These are phyloP conservation scores for Auriscalpium vulgare DNA, from an alignment of 768 basidiomycete genomes.

Conservation along the genomic window DNA sequence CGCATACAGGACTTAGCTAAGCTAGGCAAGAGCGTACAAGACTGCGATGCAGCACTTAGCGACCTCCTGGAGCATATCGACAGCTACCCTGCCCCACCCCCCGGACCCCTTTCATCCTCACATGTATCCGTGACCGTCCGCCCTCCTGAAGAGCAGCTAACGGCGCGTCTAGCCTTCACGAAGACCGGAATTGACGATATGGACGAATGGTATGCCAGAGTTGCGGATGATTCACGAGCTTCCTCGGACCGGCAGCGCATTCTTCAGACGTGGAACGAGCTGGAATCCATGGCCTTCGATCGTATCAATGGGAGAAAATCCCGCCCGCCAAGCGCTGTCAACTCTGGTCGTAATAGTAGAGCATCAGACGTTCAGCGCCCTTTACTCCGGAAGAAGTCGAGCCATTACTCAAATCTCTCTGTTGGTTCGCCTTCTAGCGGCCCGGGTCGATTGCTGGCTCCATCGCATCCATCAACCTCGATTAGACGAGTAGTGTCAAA, in stretches of 20 bases:
- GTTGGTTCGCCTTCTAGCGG: constrained; percentile 20
- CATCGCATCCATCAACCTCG: constrained; percentile 36
- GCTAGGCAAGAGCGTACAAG: constrained; percentile 39
- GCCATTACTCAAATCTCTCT: constrained; percentile 34
- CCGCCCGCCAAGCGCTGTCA: constrained; percentile 55
- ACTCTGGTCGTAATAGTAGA: constrained; percentile 55
- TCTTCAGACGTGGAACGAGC: constrained; percentile 71
- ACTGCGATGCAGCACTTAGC: constrained; percentile 71
- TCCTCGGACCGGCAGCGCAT: constrained; percentile 55
- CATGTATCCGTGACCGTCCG: constrained; percentile 33
- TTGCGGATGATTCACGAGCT: constrained; percentile 55
- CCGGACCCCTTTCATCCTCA: constrained; percentile 41
- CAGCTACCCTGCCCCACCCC: constrained; percentile 62
- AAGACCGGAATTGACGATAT: constrained; percentile 41
- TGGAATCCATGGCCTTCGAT: constrained; percentile 76
- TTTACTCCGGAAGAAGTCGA: constrained; percentile 22
- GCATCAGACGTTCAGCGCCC: constrained; percentile 25
- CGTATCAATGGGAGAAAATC: constrained; percentile 53
- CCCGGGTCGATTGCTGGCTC: constrained; percentile 30
- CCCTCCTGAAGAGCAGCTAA: constrained; percentile 61
- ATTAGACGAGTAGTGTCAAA: constrained; percentile 45
- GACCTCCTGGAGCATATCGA: constrained; percentile 83
- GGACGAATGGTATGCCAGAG: constrained; percentile 29
- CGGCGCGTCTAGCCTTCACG: constrained; percentile 58
- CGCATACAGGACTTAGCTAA: constrained; percentile 46